Conservation (phyloP, 2,329 filamentous ascomycete genomes). For the Calonectria pauciramosa region DNA sequence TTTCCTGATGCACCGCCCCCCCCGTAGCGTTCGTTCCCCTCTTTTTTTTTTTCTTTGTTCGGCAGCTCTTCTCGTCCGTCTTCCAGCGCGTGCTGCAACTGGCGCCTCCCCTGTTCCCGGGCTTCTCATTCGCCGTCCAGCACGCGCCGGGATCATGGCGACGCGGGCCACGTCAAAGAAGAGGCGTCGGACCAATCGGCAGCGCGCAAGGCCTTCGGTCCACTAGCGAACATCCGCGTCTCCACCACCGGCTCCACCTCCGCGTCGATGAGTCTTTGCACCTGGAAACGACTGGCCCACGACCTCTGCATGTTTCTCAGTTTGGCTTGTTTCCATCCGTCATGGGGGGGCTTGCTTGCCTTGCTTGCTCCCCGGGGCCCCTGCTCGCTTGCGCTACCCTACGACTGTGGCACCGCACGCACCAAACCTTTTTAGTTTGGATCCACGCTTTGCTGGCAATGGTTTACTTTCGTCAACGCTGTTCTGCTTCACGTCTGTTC, state of each 20-base stretch:
- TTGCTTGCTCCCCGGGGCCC: neutral
- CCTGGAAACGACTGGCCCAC: slow-evolving; percentile 27
- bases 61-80: neutral
- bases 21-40: slow-evolving; percentile 23
- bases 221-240: slow-evolving; percentile 22
- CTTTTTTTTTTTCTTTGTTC: neutral
- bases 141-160: slow-evolving; percentile 40
- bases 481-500: slow-evolving; percentile 8
- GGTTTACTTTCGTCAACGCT: neutral
- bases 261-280: slow-evolving; percentile 18
- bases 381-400: neutral
- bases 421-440: neutral
- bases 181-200: slow-evolving; percentile 27
- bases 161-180: slow-evolving; percentile 25
- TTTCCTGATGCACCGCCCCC: slow-evolving; percentile 17
- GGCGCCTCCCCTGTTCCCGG: neutral
- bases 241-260: slow-evolving; percentile 16
- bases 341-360: neutral
- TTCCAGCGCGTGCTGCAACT: slow-evolving; percentile 10
- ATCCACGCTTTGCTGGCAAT: slow-evolving; percentile 7
- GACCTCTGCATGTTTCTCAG: slow-evolving; percentile 28
- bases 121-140: slow-evolving; percentile 37
- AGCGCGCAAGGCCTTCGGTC: neutral
- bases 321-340: slow-evolving; percentile 12
- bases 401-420: neutral